Conservation (phyloP, 2,329 filamentous ascomycete genomes). For the Fusarium burgessii region DNA sequence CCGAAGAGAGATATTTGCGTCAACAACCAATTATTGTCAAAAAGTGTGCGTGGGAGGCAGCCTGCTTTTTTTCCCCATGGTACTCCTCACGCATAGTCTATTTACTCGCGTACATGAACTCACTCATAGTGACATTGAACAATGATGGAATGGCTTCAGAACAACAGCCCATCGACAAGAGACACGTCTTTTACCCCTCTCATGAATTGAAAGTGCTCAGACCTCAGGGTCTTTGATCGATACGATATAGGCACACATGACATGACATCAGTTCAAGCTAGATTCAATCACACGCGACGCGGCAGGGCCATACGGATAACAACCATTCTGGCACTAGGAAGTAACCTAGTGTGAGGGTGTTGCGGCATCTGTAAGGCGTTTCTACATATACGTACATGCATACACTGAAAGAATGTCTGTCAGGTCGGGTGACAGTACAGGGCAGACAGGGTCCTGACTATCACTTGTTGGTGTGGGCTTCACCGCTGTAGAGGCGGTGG, state of each 20-base stretch:
- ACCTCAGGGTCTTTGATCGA: slow-evolving; percentile 21
- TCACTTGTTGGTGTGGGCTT: slow-evolving; percentile 18
- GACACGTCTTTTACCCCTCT: slow-evolving; percentile 20
- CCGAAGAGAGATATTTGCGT: slow-evolving; percentile 5
- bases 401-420: not conserved
- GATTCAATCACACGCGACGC: slow-evolving; percentile 27
- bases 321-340: slow-evolving; percentile 23
- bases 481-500: slow-evolving; percentile 35
- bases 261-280: slow-evolving; percentile 39
- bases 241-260: slow-evolving; percentile 10
- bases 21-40: not conserved
- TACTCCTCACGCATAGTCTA: not conserved
- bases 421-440: not conserved
- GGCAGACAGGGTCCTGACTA: slow-evolving; percentile 10
- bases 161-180: slow-evolving; percentile 18
- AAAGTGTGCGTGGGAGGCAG: slow-evolving; percentile 6
- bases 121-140: not conserved
- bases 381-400: not conserved
- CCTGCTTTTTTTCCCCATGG: not conserved
- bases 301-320: slow-evolving; percentile 25
- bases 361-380: slow-evolving; percentile 4
- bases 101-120: slow-evolving; percentile 18
- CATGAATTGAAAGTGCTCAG: slow-evolving; percentile 8
- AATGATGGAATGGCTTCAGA: slow-evolving; percentile 19
- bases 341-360: slow-evolving; percentile 13